Base-by-base conservation (phyloP, 148 eudicot species). In the Vaccinium corymbosum region DNA sequence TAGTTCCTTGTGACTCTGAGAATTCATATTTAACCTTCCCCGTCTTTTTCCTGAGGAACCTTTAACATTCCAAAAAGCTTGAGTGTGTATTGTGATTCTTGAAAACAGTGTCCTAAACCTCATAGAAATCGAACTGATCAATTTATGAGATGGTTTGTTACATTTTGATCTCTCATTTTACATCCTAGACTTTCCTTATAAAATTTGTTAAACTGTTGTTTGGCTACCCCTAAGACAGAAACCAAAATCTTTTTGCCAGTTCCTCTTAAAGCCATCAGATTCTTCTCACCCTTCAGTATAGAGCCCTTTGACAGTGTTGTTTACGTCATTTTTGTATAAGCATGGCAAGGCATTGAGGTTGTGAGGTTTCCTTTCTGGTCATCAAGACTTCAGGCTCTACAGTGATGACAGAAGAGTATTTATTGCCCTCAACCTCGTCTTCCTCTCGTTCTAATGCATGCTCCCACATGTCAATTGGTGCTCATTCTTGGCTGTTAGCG, bases 401-500 rank as follows among this genome's bases (percentile, higher is more conserved):
- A 15, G 78, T 81, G 27, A 79, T 57, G 68, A 14, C 57, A 79
- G 48, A 35, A 57, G 13, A 32, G 5, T 71, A 86, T 14, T 78
- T 78, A 11, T 76, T 85, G 11, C 81, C 88, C 32, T n/a, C 70
- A 50, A 70, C 84, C n/a, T 84, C 92, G 4, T 80, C 88, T 27
- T 82, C 59, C 77, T 80, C 85, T 81, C 51, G 27, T n/a, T 66
- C 74, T 61, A 50, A 50, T 83, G 6, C 62, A 32, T 81, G 22
- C 76, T 70, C 86, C 70, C 74, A 48, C 13, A 48, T 80, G 53
- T 66, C 79, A 55, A 59, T 85, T 76, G 87, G 66, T 78, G 81
- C 80, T 35, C 84, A 80, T 82, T 82, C 83, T 82, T 89, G 90
- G 90, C 32, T 76, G 79, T 81, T 85, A 38, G 91, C 86, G 82